These are phyloP conservation scores for Canavalia ensiformis DNA, from an alignment of 306 rosid species.

Conservation along the genomic window DNA sequence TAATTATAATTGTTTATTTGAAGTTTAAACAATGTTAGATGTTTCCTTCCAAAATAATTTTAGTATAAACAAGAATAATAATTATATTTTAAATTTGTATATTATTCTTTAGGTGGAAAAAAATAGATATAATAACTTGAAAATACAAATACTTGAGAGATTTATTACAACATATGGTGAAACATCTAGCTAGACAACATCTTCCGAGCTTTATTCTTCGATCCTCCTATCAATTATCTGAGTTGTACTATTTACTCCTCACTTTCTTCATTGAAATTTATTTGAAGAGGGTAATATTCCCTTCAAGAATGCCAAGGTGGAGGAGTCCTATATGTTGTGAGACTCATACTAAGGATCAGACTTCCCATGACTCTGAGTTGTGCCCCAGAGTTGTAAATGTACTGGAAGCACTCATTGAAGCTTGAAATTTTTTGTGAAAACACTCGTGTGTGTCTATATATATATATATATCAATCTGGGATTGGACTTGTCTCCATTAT, in stretches of 20 bases:
- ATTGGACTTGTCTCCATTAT: not conserved
- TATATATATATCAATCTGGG: no score
- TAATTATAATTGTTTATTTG: no score
- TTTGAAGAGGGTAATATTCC: not conserved
- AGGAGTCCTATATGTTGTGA: not conserved
- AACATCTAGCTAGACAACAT: not conserved
- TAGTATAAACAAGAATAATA: no score
- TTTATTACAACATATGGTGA: not conserved
- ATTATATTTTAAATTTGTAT: no score
- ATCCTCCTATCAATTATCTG: not conserved
- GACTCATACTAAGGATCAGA: not conserved
- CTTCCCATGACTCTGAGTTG: not conserved
- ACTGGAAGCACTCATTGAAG: not conserved
- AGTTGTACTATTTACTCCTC: not conserved
- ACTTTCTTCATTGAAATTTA: not conserved
- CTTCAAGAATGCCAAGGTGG: slow-evolving; percentile 4
- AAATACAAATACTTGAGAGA: no score
- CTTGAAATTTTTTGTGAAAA: slow-evolving; percentile 1
- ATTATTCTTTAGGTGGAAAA: no score
- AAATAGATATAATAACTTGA: no score
- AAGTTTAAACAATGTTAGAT: no score
- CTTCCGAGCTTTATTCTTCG: not conserved
- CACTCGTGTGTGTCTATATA: not conserved
- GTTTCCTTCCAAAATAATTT: no score
- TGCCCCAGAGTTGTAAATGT: slow-evolving; percentile 1